Percentiles rank a stretch among this genome's conserved stretches.
phyloP scores from a whole-genome alignment of 176 grass and related monocot genomes.

The Puccinellia tenuiflora region DNA sequence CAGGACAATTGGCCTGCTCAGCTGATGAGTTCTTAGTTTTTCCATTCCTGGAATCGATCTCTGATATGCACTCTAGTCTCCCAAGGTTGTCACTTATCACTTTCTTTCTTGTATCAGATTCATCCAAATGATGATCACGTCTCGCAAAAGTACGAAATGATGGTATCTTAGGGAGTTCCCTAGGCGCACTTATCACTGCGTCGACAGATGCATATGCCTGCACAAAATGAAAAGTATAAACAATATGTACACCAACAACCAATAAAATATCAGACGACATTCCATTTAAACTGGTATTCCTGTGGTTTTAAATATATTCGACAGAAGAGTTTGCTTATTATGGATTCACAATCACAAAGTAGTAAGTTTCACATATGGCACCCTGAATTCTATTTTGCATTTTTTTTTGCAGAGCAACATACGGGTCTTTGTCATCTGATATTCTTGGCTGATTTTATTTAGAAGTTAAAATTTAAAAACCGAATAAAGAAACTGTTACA shows the following conservation, averaged over 20 bases:
- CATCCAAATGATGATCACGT: slow-evolving; percentile 67
- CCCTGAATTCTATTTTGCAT: slow-evolving; percentile 1
- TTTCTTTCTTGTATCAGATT: slow-evolving; percentile 69
- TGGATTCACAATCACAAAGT: not conserved
- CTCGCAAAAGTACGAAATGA: slow-evolving; percentile 88
- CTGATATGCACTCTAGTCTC: slow-evolving; percentile 67
- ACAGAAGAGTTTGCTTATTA: not conserved
- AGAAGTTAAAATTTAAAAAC: slow-evolving; percentile 7
- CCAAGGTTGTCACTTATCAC: slow-evolving; percentile 48
- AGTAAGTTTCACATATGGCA: not conserved
- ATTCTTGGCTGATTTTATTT: not conserved
- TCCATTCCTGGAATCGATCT: slow-evolving; percentile 66
- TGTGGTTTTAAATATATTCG: not conserved
- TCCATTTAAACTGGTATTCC: slow-evolving; percentile 11
- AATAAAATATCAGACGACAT: not conserved
- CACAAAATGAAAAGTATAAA: slow-evolving; percentile 18
- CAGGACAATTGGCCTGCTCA: slow-evolving; percentile 42
- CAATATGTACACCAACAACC: not conserved
- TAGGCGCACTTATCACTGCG: slow-evolving; percentile 59
- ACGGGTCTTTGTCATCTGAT: not conserved
- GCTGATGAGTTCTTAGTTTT: slow-evolving; percentile 52
- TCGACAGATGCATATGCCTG: slow-evolving; percentile 94
- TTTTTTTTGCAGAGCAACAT: not conserved
- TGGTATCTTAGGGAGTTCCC: slow-evolving; percentile 93
- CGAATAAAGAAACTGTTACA: slow-evolving; percentile 17